Percentiles rank a stretch among this genome's conserved stretches.
These are phyloP conservation scores for Hypoxylon rubiginosum DNA, from an alignment of 2,329 filamentous ascomycete species.

Conservation along the genomic window DNA sequence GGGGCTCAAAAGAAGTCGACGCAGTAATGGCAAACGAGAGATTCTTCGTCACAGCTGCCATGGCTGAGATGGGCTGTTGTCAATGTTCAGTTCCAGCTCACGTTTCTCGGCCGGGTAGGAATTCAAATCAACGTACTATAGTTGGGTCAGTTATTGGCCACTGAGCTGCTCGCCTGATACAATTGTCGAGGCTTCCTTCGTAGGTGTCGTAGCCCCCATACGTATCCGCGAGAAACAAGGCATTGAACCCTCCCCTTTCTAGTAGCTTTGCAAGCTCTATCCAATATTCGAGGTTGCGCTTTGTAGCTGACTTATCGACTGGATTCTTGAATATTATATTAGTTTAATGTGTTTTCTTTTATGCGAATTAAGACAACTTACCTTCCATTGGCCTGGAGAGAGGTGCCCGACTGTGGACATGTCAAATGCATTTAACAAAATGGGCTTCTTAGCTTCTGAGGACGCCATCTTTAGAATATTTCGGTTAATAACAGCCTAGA, in stretches of 20 bases:
- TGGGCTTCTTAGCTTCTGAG: conserved; percentile 62
- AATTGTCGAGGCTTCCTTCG: conserved; percentile 69
- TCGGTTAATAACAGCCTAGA: not conserved
- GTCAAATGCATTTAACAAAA: conserved; percentile 74
- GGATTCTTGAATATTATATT: conserved; percentile 62
- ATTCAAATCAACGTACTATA: conserved; percentile 61
- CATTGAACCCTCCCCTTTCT: conserved; percentile 73
- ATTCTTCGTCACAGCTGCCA: conserved; percentile 76
- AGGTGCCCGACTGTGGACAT: conserved; percentile 76
- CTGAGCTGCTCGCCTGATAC: conserved; percentile 72
- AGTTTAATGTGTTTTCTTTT: conserved; percentile 2
- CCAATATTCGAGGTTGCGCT: conserved; percentile 73
- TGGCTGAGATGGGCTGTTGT: conserved; percentile 70
- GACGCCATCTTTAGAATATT: conserved; percentile 30
- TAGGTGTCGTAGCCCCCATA: conserved; percentile 76
- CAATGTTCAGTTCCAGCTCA: not conserved
- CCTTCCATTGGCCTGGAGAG: conserved; percentile 77
- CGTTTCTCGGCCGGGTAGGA: not conserved
- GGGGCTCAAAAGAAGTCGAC: conserved; percentile 73
- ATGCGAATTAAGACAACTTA: conserved; percentile 43
- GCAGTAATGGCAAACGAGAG: conserved; percentile 73
- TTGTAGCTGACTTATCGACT: conserved; percentile 70
- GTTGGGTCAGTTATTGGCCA: conserved; percentile 76
- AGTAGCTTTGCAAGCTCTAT: conserved; percentile 73
- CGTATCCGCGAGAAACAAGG: conserved; percentile 75